These are phyloP conservation scores for Rhizomucor pusillus DNA, from an alignment of 371 early-diverging fungal species.

Conservation along the genomic window DNA sequence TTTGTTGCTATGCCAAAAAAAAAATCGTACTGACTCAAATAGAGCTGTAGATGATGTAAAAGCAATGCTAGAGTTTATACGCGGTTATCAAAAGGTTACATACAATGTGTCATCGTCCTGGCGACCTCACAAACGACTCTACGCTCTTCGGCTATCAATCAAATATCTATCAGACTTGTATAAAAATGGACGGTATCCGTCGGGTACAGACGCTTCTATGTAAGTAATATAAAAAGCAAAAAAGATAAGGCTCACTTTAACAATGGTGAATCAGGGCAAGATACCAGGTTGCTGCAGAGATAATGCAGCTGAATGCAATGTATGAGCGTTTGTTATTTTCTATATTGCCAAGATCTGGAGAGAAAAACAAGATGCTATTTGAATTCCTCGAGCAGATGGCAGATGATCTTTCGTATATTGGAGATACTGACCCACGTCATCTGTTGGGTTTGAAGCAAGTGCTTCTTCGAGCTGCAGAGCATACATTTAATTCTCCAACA, in stretches of 20 bases:
- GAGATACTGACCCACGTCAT: no score
- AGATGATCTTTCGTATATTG: slow-evolving; percentile 38
- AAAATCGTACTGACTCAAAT: no score
- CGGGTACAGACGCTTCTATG: not conserved
- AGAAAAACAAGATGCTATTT: slow-evolving; percentile 53
- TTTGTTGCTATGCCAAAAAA: no score
- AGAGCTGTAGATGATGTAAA: slow-evolving; percentile 23
- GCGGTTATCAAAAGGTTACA: not conserved
- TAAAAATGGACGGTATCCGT: not conserved
- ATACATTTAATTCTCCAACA: slow-evolving; percentile 69
- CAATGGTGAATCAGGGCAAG: no score
- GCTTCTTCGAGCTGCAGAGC: slow-evolving; percentile 26
- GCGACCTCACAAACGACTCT: not conserved
- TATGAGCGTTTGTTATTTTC: slow-evolving; percentile 63
- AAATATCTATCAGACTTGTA: not conserved
- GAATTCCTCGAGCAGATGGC: slow-evolving; percentile 66
- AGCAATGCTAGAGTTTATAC: not conserved
- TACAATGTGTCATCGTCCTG: not conserved
- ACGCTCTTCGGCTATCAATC: not conserved
- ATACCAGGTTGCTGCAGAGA: slow-evolving; percentile 39
- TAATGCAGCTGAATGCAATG: slow-evolving; percentile 53
- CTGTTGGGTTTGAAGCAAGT: not conserved
- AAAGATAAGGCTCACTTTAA: no score
- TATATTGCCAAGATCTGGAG: slow-evolving; percentile 65
- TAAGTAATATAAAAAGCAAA: not conserved